Base-by-base conservation (phyloP, 306 rosid genomes). In the Boehmeria nivea region DNA sequence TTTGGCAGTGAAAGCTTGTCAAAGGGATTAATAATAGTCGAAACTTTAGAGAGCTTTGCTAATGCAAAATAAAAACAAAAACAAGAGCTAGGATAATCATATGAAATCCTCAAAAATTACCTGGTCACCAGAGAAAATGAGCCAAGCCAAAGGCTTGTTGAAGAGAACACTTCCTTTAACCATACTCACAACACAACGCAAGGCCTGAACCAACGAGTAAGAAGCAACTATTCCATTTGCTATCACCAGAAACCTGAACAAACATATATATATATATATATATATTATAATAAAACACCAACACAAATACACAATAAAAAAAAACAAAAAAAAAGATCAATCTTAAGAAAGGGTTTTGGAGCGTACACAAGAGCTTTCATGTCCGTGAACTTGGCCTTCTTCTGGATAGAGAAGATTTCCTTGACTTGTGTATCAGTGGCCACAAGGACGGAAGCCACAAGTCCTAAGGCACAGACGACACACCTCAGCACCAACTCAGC, bases 41-140 rank as follows among this genome's bases (percentile, higher is more conserved):
- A n/a, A n/a, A n/a, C n/a, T n/a, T n/a, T n/a, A n/a, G n/a, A n/a
- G n/a, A n/a, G n/a, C n/a, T n/a, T n/a, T n/a, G n/a, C n/a, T n/a
- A 12, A 14, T 6, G 14, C 0, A 13, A 12, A 36, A 15, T 9
- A 26, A 6, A 12, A 12, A 15, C 4, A 12, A 40, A 22, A 5
- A 22, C 17, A 45, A 10, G 15, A 14, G 39, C 20, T 12, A n/a
- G 26, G 22, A 9, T 10, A 16, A 22, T 13, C 16, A 10, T 12
- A 33, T 16, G 36, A 64, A 38, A 6, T 21, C 15, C 3, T 8
- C 12, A 21, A 18, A 37, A 49, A 38, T 51, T 73, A 82, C 96
- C 98, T 91, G 96, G 69, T 91, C 95, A 64, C 63, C 81, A 17
- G 96, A 82, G 80, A 91, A 91, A 55, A 81, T 84, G 22, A 63